Evolutionary conservation across 2,329 filamentous ascomycete species (phyloP), one percentile per base, ranked within the genome.

Genomic region (Pestalotiopsis sp.): DNA sequence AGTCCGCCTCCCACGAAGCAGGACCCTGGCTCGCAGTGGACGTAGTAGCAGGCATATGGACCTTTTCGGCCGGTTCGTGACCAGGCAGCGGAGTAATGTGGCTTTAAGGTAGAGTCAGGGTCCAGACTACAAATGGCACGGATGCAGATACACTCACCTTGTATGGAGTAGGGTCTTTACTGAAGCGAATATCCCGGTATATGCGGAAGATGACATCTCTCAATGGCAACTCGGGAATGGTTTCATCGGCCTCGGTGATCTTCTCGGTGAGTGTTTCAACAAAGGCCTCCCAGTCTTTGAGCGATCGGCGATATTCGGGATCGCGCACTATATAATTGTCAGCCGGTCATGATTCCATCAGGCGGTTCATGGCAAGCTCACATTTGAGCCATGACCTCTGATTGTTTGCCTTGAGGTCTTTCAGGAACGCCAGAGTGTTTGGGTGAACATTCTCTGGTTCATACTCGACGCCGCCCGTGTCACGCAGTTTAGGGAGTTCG

Each of bases 151-250:
- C 25, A 45, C 84, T 75, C 81, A 92, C 92, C 86, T 97, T 97
- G 84, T 97, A 97, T 0, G 95, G 94, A 2, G 93, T 96, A 23
- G 88, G 92, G 75, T 97, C 91, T 73, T 93, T 92, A 75, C 87
- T 92, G 81, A 97, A 97, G 67, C 94, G 89, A 58, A 96, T 87
- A 75, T 97, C 94, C 74, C 94, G 87, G 80, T 97, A 94, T 69
- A 97, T 96, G 70, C 94, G 91, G 78, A 95, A 97, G 62, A 94
- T 90, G 73, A 97, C 84, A 77, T 97, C 94, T 79, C 97, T 96
- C 66, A 91, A 84, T 1, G 95, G 95, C 25, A 97, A 83, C 74
- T 97, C 94, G 0, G 95, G 95, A 57, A 97, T 89, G 1, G 94
- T 97, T 67, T 92, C 89, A 77, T 98, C 95, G 52, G 87, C 85